Base-by-base conservation (phyloP, 306 rosid genomes). In the Erythrophleum fordii region DNA sequence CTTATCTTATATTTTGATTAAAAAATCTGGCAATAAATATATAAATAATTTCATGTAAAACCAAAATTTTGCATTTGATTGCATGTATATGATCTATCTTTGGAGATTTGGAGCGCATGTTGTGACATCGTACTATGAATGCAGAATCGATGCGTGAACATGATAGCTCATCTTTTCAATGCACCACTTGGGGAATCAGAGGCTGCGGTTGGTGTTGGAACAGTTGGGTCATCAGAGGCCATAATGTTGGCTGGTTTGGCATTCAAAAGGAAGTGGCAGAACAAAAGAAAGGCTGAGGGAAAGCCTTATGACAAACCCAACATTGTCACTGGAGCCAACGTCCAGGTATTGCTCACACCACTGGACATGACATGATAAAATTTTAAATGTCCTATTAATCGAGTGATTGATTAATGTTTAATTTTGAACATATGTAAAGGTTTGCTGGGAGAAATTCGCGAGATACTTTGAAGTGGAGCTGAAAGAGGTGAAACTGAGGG, bases 221-320 rank as follows among this genome's bases (percentile, higher is more conserved):
- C 98, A 0, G 97, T 94, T 78, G 98, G 98, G 22, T 92, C 98
- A 6, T 94, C 98, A 1, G 98, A 94, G 80, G 98, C 98, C 75
- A 92, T 94, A 44, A 94, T 94, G 97, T 88, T 94, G 91, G 98
- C 97, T 22, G 98, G 97, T 5, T 87, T 91, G 81, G 98, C 97
- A 11, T 94, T 94, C 94, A 94, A 94, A 85, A 91, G 98, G 34
- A 94, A 55, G 46, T 94, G 98, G 98, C 97, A 94, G 73, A 94
- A 94, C 87, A 83, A 52, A 80, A 88, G 81, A 78, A 92, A 77
- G 79, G 69, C 77, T 2, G 86, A 77, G 68, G 97, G 97, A 11
- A 85, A 85, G 75, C 93, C 98, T n/a, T 6, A 0, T 29, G 98
- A 94, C 77, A 92, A 85, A 7, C 98, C 98, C 80, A 94, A 94